These are phyloP conservation scores for Fusarium caatingaense DNA, from an alignment of 2,329 filamentous ascomycete genomes.

Conservation along the genomic window DNA sequence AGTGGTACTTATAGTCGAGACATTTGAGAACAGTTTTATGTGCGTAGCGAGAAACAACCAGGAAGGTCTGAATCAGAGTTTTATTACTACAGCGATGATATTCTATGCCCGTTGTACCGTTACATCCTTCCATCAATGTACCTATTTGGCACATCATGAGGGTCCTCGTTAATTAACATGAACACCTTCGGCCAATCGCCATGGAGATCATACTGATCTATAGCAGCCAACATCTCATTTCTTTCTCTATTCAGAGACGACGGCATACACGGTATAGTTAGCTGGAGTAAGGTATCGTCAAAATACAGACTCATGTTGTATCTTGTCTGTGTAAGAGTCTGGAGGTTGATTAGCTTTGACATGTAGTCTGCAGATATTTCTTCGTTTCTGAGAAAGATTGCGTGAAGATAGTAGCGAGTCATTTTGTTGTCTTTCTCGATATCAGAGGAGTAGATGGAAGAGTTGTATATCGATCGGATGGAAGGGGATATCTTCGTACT, in stretches of 20 bases:
- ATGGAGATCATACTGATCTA: background rate
- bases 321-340: background rate
- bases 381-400: background rate
- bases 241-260: background rate
- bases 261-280: background rate
- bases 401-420: background rate
- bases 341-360: background rate
- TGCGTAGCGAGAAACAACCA: background rate
- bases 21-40: background rate
- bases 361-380: background rate
- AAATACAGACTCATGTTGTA: background rate
- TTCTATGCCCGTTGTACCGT: too few species aligned
- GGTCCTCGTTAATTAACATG: background rate
- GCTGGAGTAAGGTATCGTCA: background rate
- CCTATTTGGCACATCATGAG: background rate
- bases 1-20: background rate
- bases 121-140: background rate
- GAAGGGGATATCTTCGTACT: background rate
- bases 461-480: background rate
- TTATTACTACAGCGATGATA: too few species aligned
- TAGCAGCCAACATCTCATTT: background rate
- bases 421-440: background rate
- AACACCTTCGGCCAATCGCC: background rate
- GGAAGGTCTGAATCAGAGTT: too few species aligned
- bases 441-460: background rate